A percentile compares a stretch with the other conserved stretches of the same genome.
These are phyloP conservation scores for Gynostemma pentaphyllum DNA, from an alignment of 306 rosid species.

Conservation along the genomic window DNA sequence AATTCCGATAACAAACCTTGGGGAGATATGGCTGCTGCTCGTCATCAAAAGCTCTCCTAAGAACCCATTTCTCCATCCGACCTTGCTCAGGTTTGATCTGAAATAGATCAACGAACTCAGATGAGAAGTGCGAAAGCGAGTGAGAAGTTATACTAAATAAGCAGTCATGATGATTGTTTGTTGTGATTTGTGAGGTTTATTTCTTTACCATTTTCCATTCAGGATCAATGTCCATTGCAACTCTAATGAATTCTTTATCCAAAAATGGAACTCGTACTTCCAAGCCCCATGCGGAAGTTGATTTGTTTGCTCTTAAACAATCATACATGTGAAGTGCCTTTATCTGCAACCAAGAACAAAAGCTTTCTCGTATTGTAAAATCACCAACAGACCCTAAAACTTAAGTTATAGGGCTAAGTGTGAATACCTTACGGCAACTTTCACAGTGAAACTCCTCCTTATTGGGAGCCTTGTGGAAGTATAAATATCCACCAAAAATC, in stretches of 20 bases:
- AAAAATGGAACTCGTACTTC: conserved; percentile 93
- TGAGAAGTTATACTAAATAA: background rate
- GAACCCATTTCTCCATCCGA: conserved; percentile 78
- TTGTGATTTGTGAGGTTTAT: background rate
- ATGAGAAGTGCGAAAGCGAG: background rate
- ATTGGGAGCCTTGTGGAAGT: conserved; percentile 98
- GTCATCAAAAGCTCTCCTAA: conserved; percentile 88
- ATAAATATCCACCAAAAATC: conserved; percentile 85
- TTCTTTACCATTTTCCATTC: conserved; percentile 54
- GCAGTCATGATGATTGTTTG: background rate
- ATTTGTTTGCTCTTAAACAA: conserved; percentile 81
- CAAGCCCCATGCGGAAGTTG: conserved; percentile 92
- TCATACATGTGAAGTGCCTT: conserved; percentile 87
- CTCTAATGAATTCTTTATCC: conserved; percentile 67
- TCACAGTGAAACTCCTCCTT: conserved; percentile 89
- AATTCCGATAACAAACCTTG: conserved; percentile 36
- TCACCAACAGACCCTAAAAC: background rate
- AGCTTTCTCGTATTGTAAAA: background rate
- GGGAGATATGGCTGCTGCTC: conserved; percentile 86
- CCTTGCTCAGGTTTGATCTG: conserved; percentile 72
- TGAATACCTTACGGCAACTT: conserved; percentile 91
- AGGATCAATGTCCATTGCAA: conserved; percentile 86
- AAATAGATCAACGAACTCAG: conserved; percentile 1
- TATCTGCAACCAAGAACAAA: conserved; percentile 36
- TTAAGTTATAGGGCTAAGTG: too few species aligned